Evolutionary conservation across 75 land plant genomes (phyloP), one percentile per base, ranked within the genome.

Genomic region (Picea sitchensis): DNA sequence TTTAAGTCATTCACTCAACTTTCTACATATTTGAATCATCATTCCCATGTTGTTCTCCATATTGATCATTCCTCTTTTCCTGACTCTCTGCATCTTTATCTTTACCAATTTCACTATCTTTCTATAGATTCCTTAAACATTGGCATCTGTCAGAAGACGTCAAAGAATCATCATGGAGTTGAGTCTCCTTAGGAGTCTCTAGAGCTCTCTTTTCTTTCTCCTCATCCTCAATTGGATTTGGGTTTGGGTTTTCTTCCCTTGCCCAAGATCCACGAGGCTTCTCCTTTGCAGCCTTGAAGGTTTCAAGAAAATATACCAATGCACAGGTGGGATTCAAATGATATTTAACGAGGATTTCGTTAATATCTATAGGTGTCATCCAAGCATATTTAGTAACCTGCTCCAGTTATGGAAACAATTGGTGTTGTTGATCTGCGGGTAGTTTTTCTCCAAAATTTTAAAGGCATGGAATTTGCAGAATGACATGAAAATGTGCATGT

Each of bases 131-230:
- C 38, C 38, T 36, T 26, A 17, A 68, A 44, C 72, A 68, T n/a
- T 68, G 44, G 36, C 20, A 68, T 68, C 34, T 68, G 12, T 68
- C n/a, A 34, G 18, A 5, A 68, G 31, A 34, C 14, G n/a, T 32
- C 72, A 32, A 68, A 3, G 38, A 67, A 12, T 31, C 75, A 57
- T 59, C 63, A 15, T 17, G 38, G 38, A 36, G 36, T 32, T 44
- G 61, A 15, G 34, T 56, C 51, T 75, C 47, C 54, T 18, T 69
- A 14, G 83, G 86, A 75, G 62, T 84, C 67, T 90, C 91, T 83
- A 90, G 65, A 30, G 89, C 82, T 58, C 91, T 78, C 85, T 87
- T 90, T 81, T 90, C 92, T 65, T 85, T 89, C 76, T 90, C 87
- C 20, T 87, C 86, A n/a, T 81, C 79, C 68, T 83, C 84, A 36